Evolutionary conservation across 768 basidiomycete genomes (phyloP).

Genomic region (Macrolepiota dolichaula): DNA sequence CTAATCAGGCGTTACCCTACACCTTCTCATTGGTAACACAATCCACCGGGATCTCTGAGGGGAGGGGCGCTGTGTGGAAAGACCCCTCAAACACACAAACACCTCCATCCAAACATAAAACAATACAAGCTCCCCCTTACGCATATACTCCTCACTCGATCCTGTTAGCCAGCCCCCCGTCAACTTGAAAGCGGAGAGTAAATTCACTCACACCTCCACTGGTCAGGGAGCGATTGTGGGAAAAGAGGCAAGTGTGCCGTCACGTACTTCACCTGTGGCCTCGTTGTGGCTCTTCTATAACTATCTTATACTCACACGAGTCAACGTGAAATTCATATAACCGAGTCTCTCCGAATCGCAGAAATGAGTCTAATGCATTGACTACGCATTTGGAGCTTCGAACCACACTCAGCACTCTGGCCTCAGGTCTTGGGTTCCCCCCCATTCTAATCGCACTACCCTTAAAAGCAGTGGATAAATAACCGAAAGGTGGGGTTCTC

Average conservation of each 20-base stretch:
- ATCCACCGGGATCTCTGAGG: background rate
- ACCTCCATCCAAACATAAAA: background rate
- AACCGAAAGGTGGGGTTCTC: background rate
- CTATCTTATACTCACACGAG: background rate
- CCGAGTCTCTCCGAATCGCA: slow-evolving; percentile 5
- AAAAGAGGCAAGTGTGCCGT: background rate
- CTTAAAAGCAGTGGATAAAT: background rate
- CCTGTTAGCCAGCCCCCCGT: too few species aligned
- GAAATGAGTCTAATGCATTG: background rate
- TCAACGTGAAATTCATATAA: background rate
- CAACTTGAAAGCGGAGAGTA: too few species aligned
- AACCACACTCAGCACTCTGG: too few species aligned
- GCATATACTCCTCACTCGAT: background rate
- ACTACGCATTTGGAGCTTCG: background rate
- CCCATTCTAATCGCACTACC: background rate
- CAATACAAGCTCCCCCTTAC: too few species aligned
- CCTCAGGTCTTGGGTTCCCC: too few species aligned
- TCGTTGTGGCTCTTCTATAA: background rate
- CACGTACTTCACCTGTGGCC: background rate
- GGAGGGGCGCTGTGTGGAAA: slow-evolving; percentile 2
- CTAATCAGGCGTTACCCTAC: background rate
- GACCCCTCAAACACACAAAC: slow-evolving; percentile 5
- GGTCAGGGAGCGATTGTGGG: background rate
- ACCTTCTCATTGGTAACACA: background rate
- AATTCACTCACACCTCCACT: too few species aligned